phyloP scores from a whole-genome alignment of 2,329 filamentous ascomycete species.

The Claviceps sp. region DNA sequence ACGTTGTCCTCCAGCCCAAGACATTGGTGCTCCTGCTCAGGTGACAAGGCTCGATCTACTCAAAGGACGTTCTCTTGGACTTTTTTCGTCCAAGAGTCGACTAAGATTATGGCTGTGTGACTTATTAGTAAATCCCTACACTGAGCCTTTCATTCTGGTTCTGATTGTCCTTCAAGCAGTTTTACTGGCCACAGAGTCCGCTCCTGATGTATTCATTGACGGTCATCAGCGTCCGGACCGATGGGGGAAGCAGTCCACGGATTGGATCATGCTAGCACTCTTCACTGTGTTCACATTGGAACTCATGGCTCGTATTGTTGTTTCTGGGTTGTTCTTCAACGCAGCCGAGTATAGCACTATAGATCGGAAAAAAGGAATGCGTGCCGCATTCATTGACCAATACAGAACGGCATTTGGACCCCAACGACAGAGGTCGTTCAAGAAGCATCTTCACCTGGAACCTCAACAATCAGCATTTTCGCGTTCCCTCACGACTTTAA shows the following conservation, averaged over 20 bases:
- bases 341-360: constrained; percentile 85
- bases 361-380: constrained; percentile 61
- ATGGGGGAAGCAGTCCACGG: constrained; percentile 58
- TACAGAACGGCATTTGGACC: constrained; percentile 71
- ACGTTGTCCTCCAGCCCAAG: constrained; percentile 10
- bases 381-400: constrained; percentile 61
- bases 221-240: constrained; percentile 43
- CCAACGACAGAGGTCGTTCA: constrained; percentile 57
- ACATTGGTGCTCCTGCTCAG: constrained; percentile 3
- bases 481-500: constrained; percentile 68
- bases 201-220: constrained; percentile 52
- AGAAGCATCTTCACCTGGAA: constrained; percentile 31
- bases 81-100: constrained; percentile 68
- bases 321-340: constrained; percentile 88
- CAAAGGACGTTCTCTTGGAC: constrained; percentile 70
- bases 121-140: constrained; percentile 70
- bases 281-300: constrained; percentile 88
- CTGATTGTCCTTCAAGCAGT: constrained; percentile 82
- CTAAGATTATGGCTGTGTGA: constrained; percentile 67
- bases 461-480: constrained; percentile 52
- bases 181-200: constrained; percentile 74
- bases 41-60: constrained; percentile 51
- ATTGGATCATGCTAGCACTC: constrained; percentile 68
- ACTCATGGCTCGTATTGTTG: constrained; percentile 68
- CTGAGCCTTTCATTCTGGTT: constrained; percentile 73